phyloP scores from a whole-genome alignment of 768 basidiomycete genomes.

The Phallus indusiatus region DNA sequence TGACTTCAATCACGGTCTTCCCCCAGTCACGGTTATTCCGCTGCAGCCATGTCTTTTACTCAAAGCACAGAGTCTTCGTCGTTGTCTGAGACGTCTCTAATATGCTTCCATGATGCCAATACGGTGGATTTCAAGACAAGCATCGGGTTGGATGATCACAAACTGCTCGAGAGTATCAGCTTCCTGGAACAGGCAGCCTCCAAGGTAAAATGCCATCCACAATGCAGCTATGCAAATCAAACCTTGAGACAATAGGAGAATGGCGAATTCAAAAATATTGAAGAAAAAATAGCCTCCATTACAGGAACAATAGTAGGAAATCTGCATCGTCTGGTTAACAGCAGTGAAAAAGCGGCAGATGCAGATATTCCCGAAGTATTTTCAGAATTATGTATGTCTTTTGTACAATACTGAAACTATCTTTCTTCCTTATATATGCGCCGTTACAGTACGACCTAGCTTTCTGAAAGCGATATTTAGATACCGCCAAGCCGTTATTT shows the following conservation, averaged over 20 bases:
- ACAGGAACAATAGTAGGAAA: neutral
- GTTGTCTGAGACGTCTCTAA: too few relatives aligned
- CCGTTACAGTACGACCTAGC: neutral
- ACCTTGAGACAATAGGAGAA: neutral
- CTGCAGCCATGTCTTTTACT: too few relatives aligned
- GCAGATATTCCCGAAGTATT: slow-evolving; percentile 5
- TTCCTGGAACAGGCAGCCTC: too few relatives aligned
- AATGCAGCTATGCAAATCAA: too few relatives aligned
- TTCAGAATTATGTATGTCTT: slow-evolving; percentile 13
- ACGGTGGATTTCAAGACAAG: too few relatives aligned
- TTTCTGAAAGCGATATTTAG: slow-evolving; percentile 37
- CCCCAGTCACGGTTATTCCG: too few relatives aligned
- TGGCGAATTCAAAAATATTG: neutral
- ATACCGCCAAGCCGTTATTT: slow-evolving; percentile 40
- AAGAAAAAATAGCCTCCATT: neutral
- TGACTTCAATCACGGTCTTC: too few relatives aligned
- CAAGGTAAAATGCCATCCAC: too few relatives aligned
- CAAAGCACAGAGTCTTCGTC: too few relatives aligned
- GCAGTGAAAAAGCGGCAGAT: slow-evolving; percentile 1
- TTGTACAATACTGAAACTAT: slow-evolving; percentile 8
- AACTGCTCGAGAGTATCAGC: too few relatives aligned
- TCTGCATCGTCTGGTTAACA: neutral
- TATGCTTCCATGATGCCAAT: too few relatives aligned
- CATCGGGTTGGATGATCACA: too few relatives aligned
- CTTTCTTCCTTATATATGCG: neutral